phyloP scores from a whole-genome alignment of 768 basidiomycete genomes.

The Termitomyces sp. region DNA sequence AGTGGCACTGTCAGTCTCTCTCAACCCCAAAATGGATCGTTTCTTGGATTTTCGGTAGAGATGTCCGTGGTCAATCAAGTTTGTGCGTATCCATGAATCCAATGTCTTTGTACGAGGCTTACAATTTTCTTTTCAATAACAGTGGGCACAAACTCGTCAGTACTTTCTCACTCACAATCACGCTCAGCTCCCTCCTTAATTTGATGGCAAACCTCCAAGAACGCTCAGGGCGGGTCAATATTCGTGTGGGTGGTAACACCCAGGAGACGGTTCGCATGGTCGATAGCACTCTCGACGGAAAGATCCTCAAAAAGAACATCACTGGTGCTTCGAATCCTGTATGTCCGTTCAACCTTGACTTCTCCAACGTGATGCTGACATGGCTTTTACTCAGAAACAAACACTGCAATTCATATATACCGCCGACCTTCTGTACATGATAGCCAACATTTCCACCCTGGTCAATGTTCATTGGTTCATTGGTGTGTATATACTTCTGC shows the following conservation, averaged over 20 bases:
- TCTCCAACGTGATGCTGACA: neutral
- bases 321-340: constrained; percentile 14
- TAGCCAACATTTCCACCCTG: constrained; percentile 56
- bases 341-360: neutral
- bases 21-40: constrained; percentile 26
- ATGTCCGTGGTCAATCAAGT: constrained; percentile 52
- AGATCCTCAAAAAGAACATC: constrained; percentile 16
- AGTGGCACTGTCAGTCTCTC: constrained; percentile 6
- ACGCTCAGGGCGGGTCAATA: constrained; percentile 52
- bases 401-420: constrained; percentile 69
- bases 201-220: constrained; percentile 64
- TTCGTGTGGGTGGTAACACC: constrained; percentile 79
- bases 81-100: constrained; percentile 28
- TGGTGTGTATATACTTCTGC: constrained; percentile 22
- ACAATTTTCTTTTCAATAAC: neutral
- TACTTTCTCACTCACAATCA: neutral
- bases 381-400: constrained; percentile 36
- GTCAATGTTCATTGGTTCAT: constrained; percentile 67
- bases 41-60: constrained; percentile 58
- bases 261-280: constrained; percentile 62
- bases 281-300: constrained; percentile 38
- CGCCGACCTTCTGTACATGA: constrained; percentile 59
- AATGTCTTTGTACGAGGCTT: neutral
- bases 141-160: constrained; percentile 49
- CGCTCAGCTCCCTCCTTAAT: constrained; percentile 56